These are phyloP conservation scores for Podila epicladia DNA, from an alignment of 192 early-diverging fungal species.

Conservation along the genomic window DNA sequence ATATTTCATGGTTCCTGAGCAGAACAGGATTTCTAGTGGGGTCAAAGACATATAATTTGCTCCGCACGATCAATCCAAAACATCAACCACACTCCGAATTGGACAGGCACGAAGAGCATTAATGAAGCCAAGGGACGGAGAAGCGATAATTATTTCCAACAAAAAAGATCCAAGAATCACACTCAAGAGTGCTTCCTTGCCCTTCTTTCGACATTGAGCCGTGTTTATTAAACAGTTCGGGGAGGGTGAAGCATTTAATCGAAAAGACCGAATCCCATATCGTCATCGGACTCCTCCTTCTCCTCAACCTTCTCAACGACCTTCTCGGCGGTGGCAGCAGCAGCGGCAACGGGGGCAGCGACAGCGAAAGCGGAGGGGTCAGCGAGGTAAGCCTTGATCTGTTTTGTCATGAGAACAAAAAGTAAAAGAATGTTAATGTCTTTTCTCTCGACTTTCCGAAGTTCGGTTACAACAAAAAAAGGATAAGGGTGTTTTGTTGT, in stretches of 20 bases:
- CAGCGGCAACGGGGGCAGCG: constrained; percentile 76
- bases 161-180: constrained; percentile 40
- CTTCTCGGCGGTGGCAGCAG: constrained; percentile 63
- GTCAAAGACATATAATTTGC: no score
- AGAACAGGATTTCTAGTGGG: no score
- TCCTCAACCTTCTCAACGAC: constrained; percentile 71
- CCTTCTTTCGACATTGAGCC: constrained; percentile 13
- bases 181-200: constrained; percentile 27
- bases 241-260: constrained; percentile 66
- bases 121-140: neutral
- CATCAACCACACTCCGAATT: neutral
- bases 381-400: constrained; percentile 95
- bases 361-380: constrained; percentile 91
- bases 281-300: constrained; percentile 86
- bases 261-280: constrained; percentile 94
- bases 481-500: neutral
- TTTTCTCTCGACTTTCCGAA: neutral
- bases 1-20: no score
- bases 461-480: constrained; percentile 1
- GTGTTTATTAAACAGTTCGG: constrained; percentile 22
- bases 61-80: no score
- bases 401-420: constrained; percentile 12
- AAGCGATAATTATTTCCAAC: constrained; percentile 32
- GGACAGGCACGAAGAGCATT: neutral
- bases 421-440: constrained; percentile 7